Base-by-base conservation (phyloP, 2,329 filamentous ascomycete species). In the Fusarium humuli region DNA sequence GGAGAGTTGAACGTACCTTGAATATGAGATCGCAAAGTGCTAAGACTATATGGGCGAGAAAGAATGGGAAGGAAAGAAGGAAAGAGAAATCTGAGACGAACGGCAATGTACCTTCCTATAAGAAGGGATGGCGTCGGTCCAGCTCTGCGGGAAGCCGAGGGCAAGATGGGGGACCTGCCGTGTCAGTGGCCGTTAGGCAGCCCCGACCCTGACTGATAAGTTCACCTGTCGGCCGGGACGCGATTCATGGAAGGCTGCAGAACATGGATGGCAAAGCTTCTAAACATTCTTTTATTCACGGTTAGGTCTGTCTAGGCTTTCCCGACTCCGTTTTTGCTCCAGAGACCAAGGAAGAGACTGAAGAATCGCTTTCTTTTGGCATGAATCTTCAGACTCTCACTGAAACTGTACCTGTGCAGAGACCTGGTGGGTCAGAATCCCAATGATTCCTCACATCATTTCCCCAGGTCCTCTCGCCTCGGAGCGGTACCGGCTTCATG, bases 191-290 rank as follows among this genome's bases (percentile, higher is more conserved):
- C 37, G 61, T 55, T 41, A 67, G 60, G 55, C 57, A 66, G 11
- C 23, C 40, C 44, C 37, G 50, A 41, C 55, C 42, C 54, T 32
- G 55, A 58, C 52, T 61, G 65, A 64, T 70, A 32, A 49, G 52
- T 41, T 56, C 55, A 53, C 34, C n/a, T 29, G 34, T 23, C 57
- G 44, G 41, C 60, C 30, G 42, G 53, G 37, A 52, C 56, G 32
- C 56, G 60, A 71, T 71, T 67, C 64, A 73, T 71, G 61, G 70
- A 73, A 69, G 61, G 53, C 57, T 48, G 44, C 65, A 59, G 70
- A 73, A 60, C 29, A 41, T 42, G n/a, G 37, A 53, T 29, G 56
- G 42, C 32, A 67, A 30, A 58, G 53, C 53, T 65, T 48, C 40
- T 25, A 37, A 37, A 37, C 18, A 25, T 32, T 34, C 10, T 40